Conservation (phyloP, 805 yeast genomes). For the Candida silvicultrix region DNA sequence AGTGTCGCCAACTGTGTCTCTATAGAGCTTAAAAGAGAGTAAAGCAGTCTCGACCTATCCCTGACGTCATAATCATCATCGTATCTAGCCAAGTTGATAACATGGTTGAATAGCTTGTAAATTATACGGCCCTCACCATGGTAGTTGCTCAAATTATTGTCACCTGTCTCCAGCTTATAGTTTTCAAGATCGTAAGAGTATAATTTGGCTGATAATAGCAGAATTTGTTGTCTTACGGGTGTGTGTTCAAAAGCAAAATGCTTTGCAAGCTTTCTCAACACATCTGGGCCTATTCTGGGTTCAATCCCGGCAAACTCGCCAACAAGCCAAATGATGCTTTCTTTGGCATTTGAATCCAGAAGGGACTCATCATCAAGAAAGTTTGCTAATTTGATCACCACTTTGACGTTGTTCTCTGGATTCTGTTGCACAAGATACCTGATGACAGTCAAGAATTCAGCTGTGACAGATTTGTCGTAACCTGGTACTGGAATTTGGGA, state of each 20-base stretch:
- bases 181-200: constrained; percentile 48
- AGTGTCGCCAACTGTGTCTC: constrained; percentile 59
- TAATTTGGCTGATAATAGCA: constrained; percentile 70
- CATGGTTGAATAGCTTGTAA: constrained; percentile 52
- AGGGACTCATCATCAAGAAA: constrained; percentile 23
- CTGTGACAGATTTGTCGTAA: constrained; percentile 30
- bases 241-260: constrained; percentile 48
- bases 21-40: constrained; percentile 48
- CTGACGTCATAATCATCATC: constrained; percentile 75
- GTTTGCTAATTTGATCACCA: constrained; percentile 45
- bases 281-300: constrained; percentile 63
- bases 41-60: constrained; percentile 75
- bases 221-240: constrained; percentile 60
- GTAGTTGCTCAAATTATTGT: constrained; percentile 21
- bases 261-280: constrained; percentile 52
- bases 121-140: constrained; percentile 27
- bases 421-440: constrained; percentile 65
- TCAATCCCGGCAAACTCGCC: constrained; percentile 65
- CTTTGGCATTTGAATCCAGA: constrained; percentile 48
- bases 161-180: constrained; percentile 22
- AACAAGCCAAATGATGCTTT: constrained; percentile 84
- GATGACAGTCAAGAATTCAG: constrained; percentile 67
- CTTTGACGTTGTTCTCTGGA: constrained; percentile 44
- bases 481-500: constrained; percentile 32
- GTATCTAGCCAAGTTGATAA: constrained; percentile 59